Base-by-base conservation (phyloP, 352 stramenopile genomes). In the Globisporangium carolinianum region DNA sequence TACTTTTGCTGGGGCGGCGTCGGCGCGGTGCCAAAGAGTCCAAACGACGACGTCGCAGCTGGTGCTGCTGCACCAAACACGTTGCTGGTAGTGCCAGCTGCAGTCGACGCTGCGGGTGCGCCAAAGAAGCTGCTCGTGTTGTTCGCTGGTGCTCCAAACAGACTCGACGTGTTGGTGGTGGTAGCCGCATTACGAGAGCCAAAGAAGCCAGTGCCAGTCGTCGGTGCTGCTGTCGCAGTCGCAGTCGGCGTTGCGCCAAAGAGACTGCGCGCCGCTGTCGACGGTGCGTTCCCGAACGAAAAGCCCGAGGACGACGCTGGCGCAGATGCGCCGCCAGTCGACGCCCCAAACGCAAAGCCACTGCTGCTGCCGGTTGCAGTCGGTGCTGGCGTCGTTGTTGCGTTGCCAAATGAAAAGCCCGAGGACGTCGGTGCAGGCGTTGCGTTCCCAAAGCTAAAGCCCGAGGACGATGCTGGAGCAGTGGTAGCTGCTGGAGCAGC, bases 371-470 rank as follows among this genome's bases (percentile, higher is more conserved):
- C 2, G 24, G 45, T 56, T 6, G 58, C 45, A 11, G 61, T 36
- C 8, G 72, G 48, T 2, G 68, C 11, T 14, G 46, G 37, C 24
- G 51, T 8, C 32, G 51, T 17, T 17, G 38, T 56, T 2, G 32
- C 32, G 3, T 24, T 47, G 1, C 68, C 66, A 47, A 76, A 76
- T 39, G 77, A 46, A 52, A 55, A 45, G 7, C 58, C 59, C 51
- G 10, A 51, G 56, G 9, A 58, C 32, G 57, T 32, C 12, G 54
- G 15, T 11, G 59, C n/a, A 18, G 60, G 41, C 15, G 54, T 14
- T 10, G 59, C 61, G 58, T 59, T 61, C n/a, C 67, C 70, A 57
- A 75, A 75, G 50, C 36, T 63, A 18, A 73, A 71, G 15, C 61
- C 61, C 3, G 57, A 55, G 8, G 50, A 46, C 54, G 17, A 32